Conservation (phyloP, 1,284 basidiomycete genomes). For the Psilocybe mexicana region DNA sequence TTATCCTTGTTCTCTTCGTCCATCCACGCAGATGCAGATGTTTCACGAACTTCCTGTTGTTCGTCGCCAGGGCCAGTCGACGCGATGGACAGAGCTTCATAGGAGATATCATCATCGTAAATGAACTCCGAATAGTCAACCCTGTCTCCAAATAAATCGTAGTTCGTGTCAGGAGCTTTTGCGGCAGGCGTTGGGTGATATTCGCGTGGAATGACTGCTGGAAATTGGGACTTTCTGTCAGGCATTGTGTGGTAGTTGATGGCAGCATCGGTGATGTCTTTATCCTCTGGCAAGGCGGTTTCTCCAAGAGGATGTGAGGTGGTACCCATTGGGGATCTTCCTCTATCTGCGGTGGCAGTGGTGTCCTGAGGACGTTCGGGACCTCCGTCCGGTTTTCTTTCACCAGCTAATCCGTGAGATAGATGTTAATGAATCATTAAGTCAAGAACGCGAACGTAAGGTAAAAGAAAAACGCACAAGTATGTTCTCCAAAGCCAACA, state of each 20-base stretch:
- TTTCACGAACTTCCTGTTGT: too few relatives aligned
- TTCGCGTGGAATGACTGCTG: background rate
- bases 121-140: slow-evolving; percentile 8
- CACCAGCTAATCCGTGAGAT: too few relatives aligned
- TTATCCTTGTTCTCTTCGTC: background rate
- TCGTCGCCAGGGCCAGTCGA: background rate
- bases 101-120: slow-evolving; percentile 11
- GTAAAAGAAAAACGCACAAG: too few relatives aligned
- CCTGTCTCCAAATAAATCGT: slow-evolving; percentile 12
- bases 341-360: background rate
- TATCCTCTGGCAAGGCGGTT: background rate
- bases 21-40: background rate
- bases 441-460: too few relatives aligned
- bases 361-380: too few relatives aligned
- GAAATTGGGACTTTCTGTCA: background rate
- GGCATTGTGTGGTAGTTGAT: background rate
- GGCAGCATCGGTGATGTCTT: background rate
- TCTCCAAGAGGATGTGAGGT: background rate
- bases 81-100: background rate
- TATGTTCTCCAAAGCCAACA: too few relatives aligned
- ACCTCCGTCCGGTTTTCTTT: too few relatives aligned
- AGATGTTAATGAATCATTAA: too few relatives aligned
- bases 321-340: too few relatives aligned
- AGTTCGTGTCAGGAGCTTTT: background rate
- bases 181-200: background rate